Evolutionary conservation across 768 basidiomycete species (phyloP), one percentile per base, ranked within the genome.

Genomic region (Podaxis sp.): DNA sequence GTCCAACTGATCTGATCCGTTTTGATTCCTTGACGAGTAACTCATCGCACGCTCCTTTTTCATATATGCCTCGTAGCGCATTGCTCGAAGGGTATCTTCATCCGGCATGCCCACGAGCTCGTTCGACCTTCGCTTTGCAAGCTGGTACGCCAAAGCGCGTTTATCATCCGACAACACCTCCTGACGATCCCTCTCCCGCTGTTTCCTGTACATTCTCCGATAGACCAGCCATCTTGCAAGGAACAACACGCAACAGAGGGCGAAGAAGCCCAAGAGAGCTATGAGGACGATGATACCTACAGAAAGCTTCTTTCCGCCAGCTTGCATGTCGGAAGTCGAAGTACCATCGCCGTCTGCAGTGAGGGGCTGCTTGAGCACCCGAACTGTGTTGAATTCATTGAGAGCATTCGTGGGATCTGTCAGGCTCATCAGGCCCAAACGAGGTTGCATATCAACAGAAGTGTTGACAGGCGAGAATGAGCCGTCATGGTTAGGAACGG

Each of bases 261-360:
- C 83, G 56, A 90, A 79, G 72, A 90, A 85, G 0, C 81, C 76
- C 0, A 81, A 61, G 9, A 91, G 74, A 2, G 79, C 82, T 36
- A 90, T 74, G 23, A 91, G 76, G 4, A 89, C 82, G 54, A 84
- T 79, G 55, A 90, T 70, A 4, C 88, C 90, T 4, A 89, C 77
- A 1, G 79, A 81, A 4, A 86, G 65, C 62, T 76, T 77, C 55
- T 77, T 73, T 21, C 73, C 74, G 3, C 63, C 61, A 28, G 27
- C 50, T 16, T 32, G 67, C 0, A 23, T 18, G 4, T 18, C 18
- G 5, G 59, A 28, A 28, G 37, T 28, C 11, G 21, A 14, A 21
- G 54, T 4, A 21, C 21, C 42, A 58, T 2, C 63, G 3, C 66
- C 23, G 21, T 51, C 57, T 9, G 63, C 63, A 50, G 50, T 37